These are phyloP conservation scores for Gossypium rotundifolium DNA, from an alignment of 345 rosid genomes.

Conservation along the genomic window DNA sequence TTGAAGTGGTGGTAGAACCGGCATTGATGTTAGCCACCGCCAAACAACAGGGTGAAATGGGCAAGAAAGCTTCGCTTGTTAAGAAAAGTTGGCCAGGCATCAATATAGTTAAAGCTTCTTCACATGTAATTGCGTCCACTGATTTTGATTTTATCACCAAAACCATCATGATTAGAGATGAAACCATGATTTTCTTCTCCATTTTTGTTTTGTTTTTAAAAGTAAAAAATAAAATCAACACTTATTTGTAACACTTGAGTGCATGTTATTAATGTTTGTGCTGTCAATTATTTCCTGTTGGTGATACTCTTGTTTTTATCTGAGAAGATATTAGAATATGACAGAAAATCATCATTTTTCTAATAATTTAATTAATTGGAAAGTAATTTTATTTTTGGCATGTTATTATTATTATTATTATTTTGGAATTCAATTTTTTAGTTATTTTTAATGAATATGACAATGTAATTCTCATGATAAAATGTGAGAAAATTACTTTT, in stretches of 20 bases:
- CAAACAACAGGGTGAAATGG: neutral
- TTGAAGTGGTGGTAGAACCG: neutral
- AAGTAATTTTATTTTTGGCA: neutral
- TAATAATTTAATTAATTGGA: too few species aligned
- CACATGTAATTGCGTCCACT: conserved; percentile 1
- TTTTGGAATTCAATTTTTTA: too few species aligned
- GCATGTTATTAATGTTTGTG: neutral
- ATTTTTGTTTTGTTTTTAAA: neutral
- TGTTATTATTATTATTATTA: too few species aligned
- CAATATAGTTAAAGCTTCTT: neutral
- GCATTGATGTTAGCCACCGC: neutral
- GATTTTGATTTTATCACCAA: neutral
- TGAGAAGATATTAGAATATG: neutral
- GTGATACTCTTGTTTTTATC: neutral
- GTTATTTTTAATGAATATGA: too few species aligned
- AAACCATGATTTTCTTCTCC: conserved; percentile 6
- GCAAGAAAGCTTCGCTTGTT: neutral
- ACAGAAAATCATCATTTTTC: neutral
- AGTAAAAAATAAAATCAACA: neutral
- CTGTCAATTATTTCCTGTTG: neutral
- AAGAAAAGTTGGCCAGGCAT: conserved; percentile 14
- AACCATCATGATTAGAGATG: neutral
- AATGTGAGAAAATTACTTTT: too few species aligned
- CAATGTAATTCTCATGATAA: too few species aligned
- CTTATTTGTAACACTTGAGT: neutral